A percentile compares a stretch with the other conserved stretches of the same genome.
These are phyloP conservation scores for Diaporthe sp. DNA, from an alignment of 2,329 filamentous ascomycete species.

Conservation along the genomic window DNA sequence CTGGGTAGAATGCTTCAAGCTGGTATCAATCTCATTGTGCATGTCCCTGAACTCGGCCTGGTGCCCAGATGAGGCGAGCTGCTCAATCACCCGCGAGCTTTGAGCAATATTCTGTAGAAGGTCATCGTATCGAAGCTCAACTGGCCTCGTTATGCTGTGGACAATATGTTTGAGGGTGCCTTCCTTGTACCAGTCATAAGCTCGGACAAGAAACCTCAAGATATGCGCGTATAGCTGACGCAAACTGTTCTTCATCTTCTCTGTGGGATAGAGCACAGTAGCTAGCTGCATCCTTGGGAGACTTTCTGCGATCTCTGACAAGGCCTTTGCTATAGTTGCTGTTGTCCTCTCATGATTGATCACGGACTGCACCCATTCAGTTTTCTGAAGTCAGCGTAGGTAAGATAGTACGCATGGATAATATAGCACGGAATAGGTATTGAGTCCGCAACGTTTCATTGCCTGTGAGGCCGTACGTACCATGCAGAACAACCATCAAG, in stretches of 20 bases:
- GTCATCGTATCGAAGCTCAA: not conserved
- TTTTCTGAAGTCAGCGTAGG: not conserved
- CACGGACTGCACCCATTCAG: not conserved
- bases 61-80: no score
- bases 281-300: not conserved
- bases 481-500: not conserved
- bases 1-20: no score
- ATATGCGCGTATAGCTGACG: not conserved
- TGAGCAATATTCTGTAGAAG: no score
- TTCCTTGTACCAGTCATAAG: not conserved
- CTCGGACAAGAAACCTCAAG: not conserved
- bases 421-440: no score
- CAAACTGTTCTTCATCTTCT: not conserved
- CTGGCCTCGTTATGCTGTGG: not conserved
- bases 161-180: not conserved
- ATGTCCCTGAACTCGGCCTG: no score
- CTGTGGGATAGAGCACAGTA: not conserved
- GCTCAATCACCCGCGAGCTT: no score
- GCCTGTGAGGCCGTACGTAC: not conserved
- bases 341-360: not conserved
- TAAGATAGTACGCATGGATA: not conserved
- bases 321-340: not conserved
- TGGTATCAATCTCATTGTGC: no score
- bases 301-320: not conserved
- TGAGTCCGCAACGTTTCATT: no score